A percentile compares a stretch with the other conserved stretches of the same genome.
These are phyloP conservation scores for Stromatinia cepivora DNA, from an alignment of 2,329 filamentous ascomycete genomes.

Conservation along the genomic window DNA sequence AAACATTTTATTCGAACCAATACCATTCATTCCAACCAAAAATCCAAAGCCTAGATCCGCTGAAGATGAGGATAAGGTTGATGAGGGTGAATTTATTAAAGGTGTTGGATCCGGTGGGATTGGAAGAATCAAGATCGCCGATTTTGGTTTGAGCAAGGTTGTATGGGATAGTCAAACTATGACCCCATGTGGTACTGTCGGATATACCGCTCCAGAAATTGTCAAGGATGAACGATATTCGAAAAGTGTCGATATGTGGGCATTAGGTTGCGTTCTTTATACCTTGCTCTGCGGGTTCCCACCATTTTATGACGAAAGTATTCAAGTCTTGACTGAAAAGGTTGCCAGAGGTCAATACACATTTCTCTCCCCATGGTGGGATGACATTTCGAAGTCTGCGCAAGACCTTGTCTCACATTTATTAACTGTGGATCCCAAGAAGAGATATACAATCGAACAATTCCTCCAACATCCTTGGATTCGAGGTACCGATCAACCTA, in stretches of 20 bases:
- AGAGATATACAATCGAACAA: constrained; percentile 89
- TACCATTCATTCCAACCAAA: constrained; percentile 76
- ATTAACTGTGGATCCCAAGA: constrained; percentile 89
- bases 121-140: constrained; percentile 93
- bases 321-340: constrained; percentile 95
- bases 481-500: constrained; percentile 66
- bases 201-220: constrained; percentile 97
- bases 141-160: constrained; percentile 96
- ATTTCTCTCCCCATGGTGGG: constrained; percentile 98
- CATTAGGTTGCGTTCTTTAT: constrained; percentile 92
- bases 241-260: constrained; percentile 99
- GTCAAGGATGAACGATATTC: constrained; percentile 99
- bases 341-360: constrained; percentile 96
- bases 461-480: constrained; percentile 98
- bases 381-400: constrained; percentile 92
- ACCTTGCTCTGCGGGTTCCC: constrained; percentile 96
- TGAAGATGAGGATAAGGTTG: constrained; percentile 94
- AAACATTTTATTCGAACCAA: constrained; percentile 91
- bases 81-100: constrained; percentile 88
- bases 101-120: constrained; percentile 87
- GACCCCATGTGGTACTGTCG: constrained; percentile 98
- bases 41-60: constrained; percentile 77
- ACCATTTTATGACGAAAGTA: constrained; percentile 97
- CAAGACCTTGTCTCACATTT: constrained; percentile 94
- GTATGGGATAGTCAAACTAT: constrained; percentile 98